These are phyloP conservation scores for Zymoseptoria brevis DNA, from an alignment of 2,329 filamentous ascomycete genomes.

Conservation along the genomic window DNA sequence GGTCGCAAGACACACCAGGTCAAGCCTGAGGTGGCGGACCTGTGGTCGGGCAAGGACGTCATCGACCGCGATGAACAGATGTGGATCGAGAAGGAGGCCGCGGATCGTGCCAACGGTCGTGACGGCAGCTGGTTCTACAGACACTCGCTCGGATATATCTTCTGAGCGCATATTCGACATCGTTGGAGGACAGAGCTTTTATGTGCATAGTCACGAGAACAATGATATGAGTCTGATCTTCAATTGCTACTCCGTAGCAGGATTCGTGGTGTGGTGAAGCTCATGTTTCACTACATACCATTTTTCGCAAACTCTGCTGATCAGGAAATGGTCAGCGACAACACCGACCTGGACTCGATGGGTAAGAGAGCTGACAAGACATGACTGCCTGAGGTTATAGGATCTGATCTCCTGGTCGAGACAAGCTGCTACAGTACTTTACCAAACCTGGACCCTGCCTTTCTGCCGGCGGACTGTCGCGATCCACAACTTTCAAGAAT, in stretches of 20 bases:
- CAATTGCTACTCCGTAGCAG: background rate
- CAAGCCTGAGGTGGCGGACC: constrained; percentile 48
- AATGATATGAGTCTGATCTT: background rate
- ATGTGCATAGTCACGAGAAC: background rate
- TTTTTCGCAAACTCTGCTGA: background rate
- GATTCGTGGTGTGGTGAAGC: background rate
- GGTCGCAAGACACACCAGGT: constrained; percentile 51
- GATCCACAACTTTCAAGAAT: too few species aligned
- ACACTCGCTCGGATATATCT: constrained; percentile 23
- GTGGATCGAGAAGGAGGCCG: constrained; percentile 26
- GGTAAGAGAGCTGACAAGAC: background rate
- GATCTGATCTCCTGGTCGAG: too few species aligned
- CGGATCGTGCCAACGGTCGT: constrained; percentile 20
- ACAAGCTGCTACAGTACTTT: too few species aligned
- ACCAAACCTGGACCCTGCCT: too few species aligned
- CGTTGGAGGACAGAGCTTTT: background rate
- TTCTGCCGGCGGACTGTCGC: too few species aligned
- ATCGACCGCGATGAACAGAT: constrained; percentile 50
- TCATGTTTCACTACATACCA: background rate
- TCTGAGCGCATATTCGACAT: constrained; percentile 12
- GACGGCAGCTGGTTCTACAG: constrained; percentile 17
- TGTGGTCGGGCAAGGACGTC: constrained; percentile 51
- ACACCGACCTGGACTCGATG: background rate
- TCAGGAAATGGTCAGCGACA: background rate
- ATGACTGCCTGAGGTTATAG: background rate